Conservation (phyloP, 805 yeast species). For the Yamadazyma akitaensis region DNA sequence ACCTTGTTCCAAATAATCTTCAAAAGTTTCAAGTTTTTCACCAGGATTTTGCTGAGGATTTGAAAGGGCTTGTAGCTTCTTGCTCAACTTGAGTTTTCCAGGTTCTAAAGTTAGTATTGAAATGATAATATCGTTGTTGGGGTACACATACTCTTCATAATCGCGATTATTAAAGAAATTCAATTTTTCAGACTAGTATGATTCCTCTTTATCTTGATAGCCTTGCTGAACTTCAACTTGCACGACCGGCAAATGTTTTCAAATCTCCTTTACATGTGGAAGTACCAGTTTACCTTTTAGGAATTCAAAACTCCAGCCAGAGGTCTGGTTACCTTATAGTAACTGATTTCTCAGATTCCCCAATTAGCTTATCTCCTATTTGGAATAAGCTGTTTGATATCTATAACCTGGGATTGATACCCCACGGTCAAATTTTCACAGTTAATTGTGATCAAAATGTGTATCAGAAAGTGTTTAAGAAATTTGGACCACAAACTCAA, state of each 20-base stretch:
- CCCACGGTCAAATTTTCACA: background rate
- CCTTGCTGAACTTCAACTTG: background rate
- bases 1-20: constrained; percentile 55
- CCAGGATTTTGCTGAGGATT: background rate
- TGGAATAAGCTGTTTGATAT: constrained; percentile 4
- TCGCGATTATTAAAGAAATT: background rate
- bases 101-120: constrained; percentile 10
- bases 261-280: background rate
- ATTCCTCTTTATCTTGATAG: constrained; percentile 2
- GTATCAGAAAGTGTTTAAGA: background rate
- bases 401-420: background rate
- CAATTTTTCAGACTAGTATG: background rate
- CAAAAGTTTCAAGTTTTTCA: constrained; percentile 37
- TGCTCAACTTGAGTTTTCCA: constrained; percentile 18
- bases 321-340: constrained; percentile 1
- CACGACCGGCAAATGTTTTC: background rate
- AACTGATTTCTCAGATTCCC: constrained; percentile 3
- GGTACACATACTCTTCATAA: constrained; percentile 11
- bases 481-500: background rate
- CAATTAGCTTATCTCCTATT: background rate
- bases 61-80: constrained; percentile 12
- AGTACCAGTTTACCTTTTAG: constrained; percentile 3
- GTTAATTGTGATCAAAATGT: background rate
- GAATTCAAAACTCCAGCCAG: background rate
- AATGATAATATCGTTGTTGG: too few species aligned